Conservation (phyloP, 208 protist species). For the Leishmania tropica region DNA sequence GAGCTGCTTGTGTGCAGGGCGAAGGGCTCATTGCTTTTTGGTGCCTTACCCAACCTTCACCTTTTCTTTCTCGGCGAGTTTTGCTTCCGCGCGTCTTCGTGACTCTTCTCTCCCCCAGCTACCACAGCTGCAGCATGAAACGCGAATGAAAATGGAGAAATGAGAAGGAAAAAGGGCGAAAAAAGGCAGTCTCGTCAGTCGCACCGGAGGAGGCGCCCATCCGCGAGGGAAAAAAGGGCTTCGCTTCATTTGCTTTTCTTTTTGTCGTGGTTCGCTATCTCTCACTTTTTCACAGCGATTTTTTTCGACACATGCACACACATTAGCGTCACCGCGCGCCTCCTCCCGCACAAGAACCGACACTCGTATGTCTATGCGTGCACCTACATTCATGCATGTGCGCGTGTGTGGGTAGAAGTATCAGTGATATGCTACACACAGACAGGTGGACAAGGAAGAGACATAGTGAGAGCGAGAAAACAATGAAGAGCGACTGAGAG, state of each 20-base stretch:
- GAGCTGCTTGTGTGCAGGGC: neutral
- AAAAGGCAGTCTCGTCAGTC: neutral
- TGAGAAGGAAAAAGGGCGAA: neutral
- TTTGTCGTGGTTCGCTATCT: neutral
- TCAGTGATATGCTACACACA: neutral
- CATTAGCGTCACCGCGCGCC: neutral
- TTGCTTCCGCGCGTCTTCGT: neutral
- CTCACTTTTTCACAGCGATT: neutral
- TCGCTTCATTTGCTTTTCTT: neutral
- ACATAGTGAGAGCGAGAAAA: neutral
- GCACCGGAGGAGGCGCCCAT: neutral
- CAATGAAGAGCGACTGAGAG: neutral
- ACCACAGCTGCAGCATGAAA: neutral
- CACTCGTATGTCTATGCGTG: neutral
- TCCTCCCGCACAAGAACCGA: neutral
- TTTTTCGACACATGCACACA: neutral
- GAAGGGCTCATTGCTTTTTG: neutral
- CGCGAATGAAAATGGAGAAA: neutral
- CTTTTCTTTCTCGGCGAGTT: neutral
- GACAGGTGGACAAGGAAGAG: neutral
- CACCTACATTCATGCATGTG: neutral
- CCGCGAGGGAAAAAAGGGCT: neutral
- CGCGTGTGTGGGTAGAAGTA: neutral
- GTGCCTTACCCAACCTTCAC: neutral
- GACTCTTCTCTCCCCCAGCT: neutral